Conservation (phyloP, 495 filamentous ascomycete genomes). For the Penicillium soppii region DNA sequence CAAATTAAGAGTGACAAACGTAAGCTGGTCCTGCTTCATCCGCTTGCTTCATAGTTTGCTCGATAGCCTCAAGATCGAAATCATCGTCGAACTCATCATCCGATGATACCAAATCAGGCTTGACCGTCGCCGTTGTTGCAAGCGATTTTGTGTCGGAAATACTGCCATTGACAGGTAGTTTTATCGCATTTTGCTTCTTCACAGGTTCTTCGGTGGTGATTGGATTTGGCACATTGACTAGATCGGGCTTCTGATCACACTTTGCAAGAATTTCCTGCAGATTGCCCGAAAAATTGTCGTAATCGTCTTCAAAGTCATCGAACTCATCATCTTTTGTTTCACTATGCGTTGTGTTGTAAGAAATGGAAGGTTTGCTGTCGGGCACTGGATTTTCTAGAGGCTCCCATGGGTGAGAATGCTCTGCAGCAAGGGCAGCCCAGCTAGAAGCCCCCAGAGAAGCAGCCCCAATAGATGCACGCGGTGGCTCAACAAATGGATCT, state of each 20-base stretch:
- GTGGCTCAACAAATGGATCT: slow-evolving; percentile 30
- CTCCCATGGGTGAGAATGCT: slow-evolving; percentile 12
- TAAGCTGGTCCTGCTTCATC: slow-evolving; percentile 30
- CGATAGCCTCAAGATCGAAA: slow-evolving; percentile 44
- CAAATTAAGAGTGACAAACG: slow-evolving; percentile 46
- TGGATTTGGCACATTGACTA: slow-evolving; percentile 41
- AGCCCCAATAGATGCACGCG: slow-evolving; percentile 10
- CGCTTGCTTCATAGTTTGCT: slow-evolving; percentile 41
- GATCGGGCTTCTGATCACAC: slow-evolving; percentile 47
- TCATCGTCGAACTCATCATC: slow-evolving; percentile 48
- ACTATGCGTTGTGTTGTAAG: slow-evolving; percentile 53
- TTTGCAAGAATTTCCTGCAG: slow-evolving; percentile 41
- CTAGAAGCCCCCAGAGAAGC: slow-evolving; percentile 17
- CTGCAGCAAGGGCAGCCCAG: slow-evolving; percentile 16
- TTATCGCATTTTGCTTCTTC: slow-evolving; percentile 3
- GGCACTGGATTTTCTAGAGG: not conserved
- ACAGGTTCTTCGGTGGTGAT: slow-evolving; percentile 4
- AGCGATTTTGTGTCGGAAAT: not conserved
- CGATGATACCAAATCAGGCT: slow-evolving; percentile 20
- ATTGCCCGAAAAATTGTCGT: slow-evolving; percentile 56
- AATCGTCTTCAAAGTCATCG: slow-evolving; percentile 67
- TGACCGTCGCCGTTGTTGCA: slow-evolving; percentile 2
- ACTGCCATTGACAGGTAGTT: not conserved
- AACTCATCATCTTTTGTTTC: slow-evolving; percentile 35
- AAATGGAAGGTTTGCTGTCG: slow-evolving; percentile 6